These are phyloP conservation scores for Xerocomellus chrysenteron DNA, from an alignment of 768 basidiomycete genomes.

Conservation along the genomic window DNA sequence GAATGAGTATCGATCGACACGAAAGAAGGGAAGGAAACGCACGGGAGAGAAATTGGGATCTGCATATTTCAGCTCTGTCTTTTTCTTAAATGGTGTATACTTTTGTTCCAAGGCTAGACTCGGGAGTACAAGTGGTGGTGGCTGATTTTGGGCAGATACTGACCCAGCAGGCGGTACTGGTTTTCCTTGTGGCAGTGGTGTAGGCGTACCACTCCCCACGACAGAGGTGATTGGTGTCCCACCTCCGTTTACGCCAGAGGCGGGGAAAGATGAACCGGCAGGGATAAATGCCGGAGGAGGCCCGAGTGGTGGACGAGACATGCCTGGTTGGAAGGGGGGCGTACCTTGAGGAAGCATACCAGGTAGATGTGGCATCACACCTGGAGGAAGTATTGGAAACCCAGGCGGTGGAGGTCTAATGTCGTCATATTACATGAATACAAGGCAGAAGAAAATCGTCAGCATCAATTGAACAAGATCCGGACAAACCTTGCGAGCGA, in stretches of 20 bases:
- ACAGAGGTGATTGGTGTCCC: constrained; percentile 14
- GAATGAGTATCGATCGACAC: neutral
- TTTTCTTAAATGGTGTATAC: constrained; percentile 74
- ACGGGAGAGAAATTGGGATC: constrained; percentile 83
- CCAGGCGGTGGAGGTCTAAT: constrained; percentile 53
- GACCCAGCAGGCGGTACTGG: constrained; percentile 21
- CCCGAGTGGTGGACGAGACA: constrained; percentile 33
- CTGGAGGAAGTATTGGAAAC: constrained; percentile 49
- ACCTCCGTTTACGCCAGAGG: constrained; percentile 23
- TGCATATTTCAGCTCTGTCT: constrained; percentile 66
- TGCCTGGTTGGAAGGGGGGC: constrained; percentile 39
- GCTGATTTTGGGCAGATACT: constrained; percentile 24
- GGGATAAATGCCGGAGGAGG: constrained; percentile 39
- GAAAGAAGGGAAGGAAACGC: constrained; percentile 24
- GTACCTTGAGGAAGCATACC: constrained; percentile 39
- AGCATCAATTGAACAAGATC: constrained; percentile 19
- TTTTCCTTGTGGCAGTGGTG: constrained; percentile 7
- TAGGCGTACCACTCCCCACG: constrained; percentile 28
- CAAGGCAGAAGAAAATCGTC: constrained; percentile 12
- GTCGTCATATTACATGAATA: constrained; percentile 10
- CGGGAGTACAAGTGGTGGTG: constrained; percentile 45
- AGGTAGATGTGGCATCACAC: constrained; percentile 32
- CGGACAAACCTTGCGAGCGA: constrained; percentile 12
- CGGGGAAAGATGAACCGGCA: constrained; percentile 31
- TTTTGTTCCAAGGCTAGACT: constrained; percentile 59